Conservation (phyloP, 805 yeast genomes). For the Candida maesae region DNA sequence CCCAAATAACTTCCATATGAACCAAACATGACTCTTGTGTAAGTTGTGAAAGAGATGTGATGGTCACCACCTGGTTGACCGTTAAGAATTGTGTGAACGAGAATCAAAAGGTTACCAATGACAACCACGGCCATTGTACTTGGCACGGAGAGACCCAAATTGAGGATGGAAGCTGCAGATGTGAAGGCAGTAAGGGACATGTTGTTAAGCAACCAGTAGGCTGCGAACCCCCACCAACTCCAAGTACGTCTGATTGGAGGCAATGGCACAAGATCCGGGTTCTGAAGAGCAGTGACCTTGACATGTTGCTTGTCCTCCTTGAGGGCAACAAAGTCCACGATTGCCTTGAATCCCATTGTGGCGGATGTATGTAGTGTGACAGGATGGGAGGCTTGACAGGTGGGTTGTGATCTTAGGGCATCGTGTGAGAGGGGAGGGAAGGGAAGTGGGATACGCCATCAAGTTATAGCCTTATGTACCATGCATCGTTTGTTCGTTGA, state of each 20-base stretch:
- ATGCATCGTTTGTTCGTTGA: too few relatives aligned
- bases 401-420: too few relatives aligned
- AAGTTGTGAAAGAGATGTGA: conserved; percentile 45
- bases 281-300: conserved; percentile 6
- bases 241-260: conserved; percentile 31
- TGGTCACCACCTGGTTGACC: conserved; percentile 47
- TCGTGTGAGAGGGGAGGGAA: too few relatives aligned
- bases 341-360: too few relatives aligned
- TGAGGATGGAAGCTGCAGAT: conserved; percentile 42
- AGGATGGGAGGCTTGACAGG: too few relatives aligned
- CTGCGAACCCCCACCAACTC: conserved; percentile 38
- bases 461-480: too few relatives aligned
- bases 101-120: conserved; percentile 43
- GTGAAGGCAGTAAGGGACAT: conserved; percentile 45
- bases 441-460: too few relatives aligned
- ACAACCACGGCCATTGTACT: conserved; percentile 41
- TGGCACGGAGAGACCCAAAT: conserved; percentile 42
- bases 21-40: conserved; percentile 45
- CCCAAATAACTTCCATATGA: conserved; percentile 41
- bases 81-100: conserved; percentile 41
- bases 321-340: conserved; percentile 1
- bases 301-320: conserved; percentile 10
- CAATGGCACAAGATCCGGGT: conserved; percentile 14
- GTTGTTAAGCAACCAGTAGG: conserved; percentile 43
- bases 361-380: too few relatives aligned